Percentiles rank a stretch among this genome's conserved stretches.
These are phyloP conservation scores for Soucietia sequanensis DNA, from an alignment of 805 yeast species.

Conservation along the genomic window DNA sequence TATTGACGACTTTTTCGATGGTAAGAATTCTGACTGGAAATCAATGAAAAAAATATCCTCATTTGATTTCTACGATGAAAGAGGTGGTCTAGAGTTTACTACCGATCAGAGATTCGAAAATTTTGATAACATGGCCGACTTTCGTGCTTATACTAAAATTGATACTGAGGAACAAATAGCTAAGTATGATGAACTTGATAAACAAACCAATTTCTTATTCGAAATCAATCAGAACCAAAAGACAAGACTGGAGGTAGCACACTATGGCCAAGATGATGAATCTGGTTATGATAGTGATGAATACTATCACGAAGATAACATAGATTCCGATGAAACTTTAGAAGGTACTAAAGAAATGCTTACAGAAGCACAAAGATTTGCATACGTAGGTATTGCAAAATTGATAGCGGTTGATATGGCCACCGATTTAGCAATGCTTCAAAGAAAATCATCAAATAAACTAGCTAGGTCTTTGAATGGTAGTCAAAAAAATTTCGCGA, in stretches of 20 bases:
- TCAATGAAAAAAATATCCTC: slow-evolving; percentile 82
- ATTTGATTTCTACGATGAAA: slow-evolving; percentile 75
- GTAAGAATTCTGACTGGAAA: slow-evolving; percentile 66
- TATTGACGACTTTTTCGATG: slow-evolving; percentile 35
- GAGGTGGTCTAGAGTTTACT: slow-evolving; percentile 59
- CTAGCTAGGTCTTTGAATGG: slow-evolving; percentile 59
- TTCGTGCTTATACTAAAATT: slow-evolving; percentile 82
- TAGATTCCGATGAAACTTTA: slow-evolving; percentile 62
- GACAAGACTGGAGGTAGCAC: slow-evolving; percentile 18
- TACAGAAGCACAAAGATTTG: slow-evolving; percentile 81
- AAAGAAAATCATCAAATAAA: slow-evolving; percentile 49
- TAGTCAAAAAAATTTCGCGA: slow-evolving; percentile 75
- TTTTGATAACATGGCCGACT: slow-evolving; percentile 40
- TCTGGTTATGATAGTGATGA: slow-evolving; percentile 19
- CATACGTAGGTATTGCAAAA: slow-evolving; percentile 84
- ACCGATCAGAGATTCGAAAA: slow-evolving; percentile 17
- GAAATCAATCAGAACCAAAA: slow-evolving; percentile 31
- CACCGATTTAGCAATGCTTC: slow-evolving; percentile 63
- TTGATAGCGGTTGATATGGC: slow-evolving; percentile 80
- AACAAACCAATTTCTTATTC: slow-evolving; percentile 53
- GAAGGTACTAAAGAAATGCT: slow-evolving; percentile 79
- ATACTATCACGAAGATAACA: slow-evolving; percentile 39
- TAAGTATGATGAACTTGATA: slow-evolving; percentile 53
- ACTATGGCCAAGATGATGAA: no score
- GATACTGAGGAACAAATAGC: slow-evolving; percentile 85